These are phyloP conservation scores for Begonia masoniana DNA, from an alignment of 306 rosid species.

Conservation along the genomic window DNA sequence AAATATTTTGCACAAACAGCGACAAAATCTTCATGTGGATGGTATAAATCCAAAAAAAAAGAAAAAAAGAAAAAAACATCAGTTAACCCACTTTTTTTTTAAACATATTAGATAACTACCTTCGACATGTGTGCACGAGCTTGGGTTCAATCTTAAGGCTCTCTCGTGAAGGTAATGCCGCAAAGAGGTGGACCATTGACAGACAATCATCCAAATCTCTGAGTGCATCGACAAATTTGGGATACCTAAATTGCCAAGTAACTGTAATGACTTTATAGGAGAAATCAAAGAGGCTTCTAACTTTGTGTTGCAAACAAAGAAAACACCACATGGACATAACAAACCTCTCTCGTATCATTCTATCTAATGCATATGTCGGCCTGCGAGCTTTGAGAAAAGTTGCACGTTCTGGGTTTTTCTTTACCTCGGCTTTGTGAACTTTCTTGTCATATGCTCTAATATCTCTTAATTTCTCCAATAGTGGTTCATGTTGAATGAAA, in stretches of 20 bases:
- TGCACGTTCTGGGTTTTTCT: slow-evolving; percentile 68
- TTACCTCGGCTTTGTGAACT: slow-evolving; percentile 74
- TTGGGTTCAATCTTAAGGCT: slow-evolving; percentile 59
- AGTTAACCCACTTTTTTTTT: no score
- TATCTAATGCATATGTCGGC: slow-evolving; percentile 55
- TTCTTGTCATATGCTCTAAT: slow-evolving; percentile 60
- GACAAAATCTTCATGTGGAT: no score
- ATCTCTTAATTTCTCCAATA: slow-evolving; percentile 57
- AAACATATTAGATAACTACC: slow-evolving; percentile 25
- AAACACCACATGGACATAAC: background rate
- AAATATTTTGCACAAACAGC: no score
- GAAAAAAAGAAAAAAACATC: no score
- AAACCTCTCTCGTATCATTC: slow-evolving; percentile 67
- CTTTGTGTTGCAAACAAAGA: no score
- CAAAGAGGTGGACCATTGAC: slow-evolving; percentile 84
- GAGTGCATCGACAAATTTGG: slow-evolving; percentile 75
- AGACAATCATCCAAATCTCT: slow-evolving; percentile 95
- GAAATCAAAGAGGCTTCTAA: no score
- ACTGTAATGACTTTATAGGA: no score
- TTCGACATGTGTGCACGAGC: slow-evolving; percentile 50
- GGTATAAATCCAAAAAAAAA: no score
- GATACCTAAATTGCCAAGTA: slow-evolving; percentile 41
- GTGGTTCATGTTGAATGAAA: slow-evolving; percentile 86
- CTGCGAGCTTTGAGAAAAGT: slow-evolving; percentile 28
- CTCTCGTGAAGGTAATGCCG: slow-evolving; percentile 70